Conservation (phyloP, 2,329 filamentous ascomycete species). For the Xylaria sp. region DNA sequence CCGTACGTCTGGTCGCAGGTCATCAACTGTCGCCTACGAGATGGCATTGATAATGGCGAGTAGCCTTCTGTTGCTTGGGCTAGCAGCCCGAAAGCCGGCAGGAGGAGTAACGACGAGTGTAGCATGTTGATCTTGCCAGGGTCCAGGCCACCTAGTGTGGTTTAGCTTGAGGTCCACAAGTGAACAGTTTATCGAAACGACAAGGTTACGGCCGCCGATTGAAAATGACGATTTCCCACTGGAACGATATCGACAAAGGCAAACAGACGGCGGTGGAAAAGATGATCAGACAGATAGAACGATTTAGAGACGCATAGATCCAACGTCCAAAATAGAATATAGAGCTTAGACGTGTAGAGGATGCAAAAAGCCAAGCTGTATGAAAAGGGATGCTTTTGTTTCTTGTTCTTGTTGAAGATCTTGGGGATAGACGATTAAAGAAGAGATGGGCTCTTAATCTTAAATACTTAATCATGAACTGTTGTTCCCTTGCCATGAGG, state of each 20-base stretch:
- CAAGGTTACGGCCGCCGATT: neutral
- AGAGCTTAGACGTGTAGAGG: conserved; percentile 8
- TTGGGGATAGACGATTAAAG: conserved; percentile 1
- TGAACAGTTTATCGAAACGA: neutral
- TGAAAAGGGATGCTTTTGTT: neutral
- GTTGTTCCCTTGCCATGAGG: conserved; percentile 1
- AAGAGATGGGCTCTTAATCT: conserved; percentile 18
- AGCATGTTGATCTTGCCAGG: conserved; percentile 33
- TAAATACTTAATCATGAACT: conserved; percentile 19
- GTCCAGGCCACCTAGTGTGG: neutral
- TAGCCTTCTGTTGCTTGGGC: conserved; percentile 41
- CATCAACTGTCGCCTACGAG: conserved; percentile 42
- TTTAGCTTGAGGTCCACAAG: neutral
- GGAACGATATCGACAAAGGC: neutral
- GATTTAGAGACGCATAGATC: conserved; percentile 22
- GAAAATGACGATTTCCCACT: neutral
- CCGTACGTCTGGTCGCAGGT: conserved; percentile 53
- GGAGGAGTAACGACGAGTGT: conserved; percentile 31
- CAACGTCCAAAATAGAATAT: neutral
- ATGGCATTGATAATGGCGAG: conserved; percentile 34
- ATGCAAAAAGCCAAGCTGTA: neutral
- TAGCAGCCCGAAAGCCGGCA: conserved; percentile 36
- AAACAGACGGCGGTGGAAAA: neutral
- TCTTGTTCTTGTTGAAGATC: neutral
- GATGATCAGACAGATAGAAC: conserved; percentile 9